Percentiles rank a stretch among this genome's conserved stretches.
phyloP scores from a whole-genome alignment of 2,329 filamentous ascomycete genomes.

The Teratosphaeria destructans region DNA sequence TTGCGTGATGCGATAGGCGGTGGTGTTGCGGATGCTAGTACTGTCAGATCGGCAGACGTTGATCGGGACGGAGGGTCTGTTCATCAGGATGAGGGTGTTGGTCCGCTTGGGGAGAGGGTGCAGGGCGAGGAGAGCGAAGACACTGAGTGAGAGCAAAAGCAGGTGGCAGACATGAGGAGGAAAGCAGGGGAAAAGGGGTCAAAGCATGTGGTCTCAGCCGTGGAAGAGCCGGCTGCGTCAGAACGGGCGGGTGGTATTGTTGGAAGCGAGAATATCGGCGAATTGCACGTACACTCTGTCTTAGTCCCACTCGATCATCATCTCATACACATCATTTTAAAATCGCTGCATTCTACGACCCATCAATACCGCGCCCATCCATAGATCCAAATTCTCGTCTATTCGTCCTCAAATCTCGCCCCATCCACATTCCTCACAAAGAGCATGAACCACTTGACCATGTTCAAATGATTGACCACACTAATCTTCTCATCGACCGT shows the following conservation, averaged over 20 bases:
- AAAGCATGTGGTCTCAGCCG: not conserved
- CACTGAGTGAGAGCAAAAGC: not conserved
- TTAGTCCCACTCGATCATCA: too few species aligned
- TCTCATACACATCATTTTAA: too few species aligned
- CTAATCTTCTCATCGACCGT: constrained; percentile 25
- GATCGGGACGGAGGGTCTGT: not conserved
- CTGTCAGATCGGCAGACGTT: too few species aligned
- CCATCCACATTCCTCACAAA: constrained; percentile 38
- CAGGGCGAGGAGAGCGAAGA: not conserved
- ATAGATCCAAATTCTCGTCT: not conserved
- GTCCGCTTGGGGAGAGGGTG: not conserved
- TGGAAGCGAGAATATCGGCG: not conserved
- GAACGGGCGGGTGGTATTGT: not conserved
- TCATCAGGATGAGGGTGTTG: not conserved
- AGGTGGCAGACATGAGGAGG: too few species aligned
- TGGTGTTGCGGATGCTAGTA: too few species aligned
- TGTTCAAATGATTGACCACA: constrained; percentile 33
- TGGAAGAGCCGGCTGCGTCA: not conserved
- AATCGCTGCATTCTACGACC: too few species aligned
- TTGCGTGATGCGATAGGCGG: too few species aligned
- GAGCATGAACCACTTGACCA: constrained; percentile 33
- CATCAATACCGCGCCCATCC: not conserved
- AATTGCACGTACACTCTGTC: not conserved
- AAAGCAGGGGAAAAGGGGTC: not conserved
- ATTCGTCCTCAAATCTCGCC: constrained; percentile 21